These are phyloP conservation scores for Scheffersomyces ergatensis DNA, from an alignment of 805 yeast genomes.

Conservation along the genomic window DNA sequence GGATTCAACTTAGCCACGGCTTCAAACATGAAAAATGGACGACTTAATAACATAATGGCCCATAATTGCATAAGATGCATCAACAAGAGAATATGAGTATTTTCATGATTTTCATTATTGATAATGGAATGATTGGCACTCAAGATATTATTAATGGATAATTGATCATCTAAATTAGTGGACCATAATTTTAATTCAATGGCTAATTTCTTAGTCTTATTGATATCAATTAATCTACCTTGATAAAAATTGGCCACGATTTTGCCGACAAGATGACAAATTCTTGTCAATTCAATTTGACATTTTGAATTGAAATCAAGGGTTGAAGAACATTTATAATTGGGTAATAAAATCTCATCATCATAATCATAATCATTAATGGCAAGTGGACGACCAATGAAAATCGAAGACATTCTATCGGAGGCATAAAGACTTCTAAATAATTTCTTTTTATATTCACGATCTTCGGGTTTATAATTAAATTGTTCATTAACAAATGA, in stretches of 20 bases:
- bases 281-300: constrained; percentile 24
- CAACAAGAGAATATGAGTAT: constrained; percentile 18
- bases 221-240: constrained; percentile 24
- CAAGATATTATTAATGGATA: constrained; percentile 21
- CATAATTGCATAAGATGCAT: constrained; percentile 36
- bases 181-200: constrained; percentile 34
- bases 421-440: constrained; percentile 23
- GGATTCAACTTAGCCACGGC: constrained; percentile 6
- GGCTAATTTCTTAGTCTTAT: constrained; percentile 31
- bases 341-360: constrained; percentile 15
- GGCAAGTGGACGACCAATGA: constrained; percentile 35
- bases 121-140: constrained; percentile 9
- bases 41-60: constrained; percentile 34
- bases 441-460: constrained; percentile 8
- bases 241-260: constrained; percentile 30
- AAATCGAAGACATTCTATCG: constrained; percentile 30
- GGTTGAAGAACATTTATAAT: neutral
- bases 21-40: constrained; percentile 40
- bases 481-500: constrained; percentile 31
- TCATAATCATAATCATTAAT: constrained; percentile 39
- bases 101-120: constrained; percentile 10
- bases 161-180: constrained; percentile 24
- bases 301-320: constrained; percentile 15
- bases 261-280: constrained; percentile 25
- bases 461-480: constrained; percentile 3